phyloP scores from a whole-genome alignment of 192 early-diverging fungal species.

The Dispira parvispora region DNA sequence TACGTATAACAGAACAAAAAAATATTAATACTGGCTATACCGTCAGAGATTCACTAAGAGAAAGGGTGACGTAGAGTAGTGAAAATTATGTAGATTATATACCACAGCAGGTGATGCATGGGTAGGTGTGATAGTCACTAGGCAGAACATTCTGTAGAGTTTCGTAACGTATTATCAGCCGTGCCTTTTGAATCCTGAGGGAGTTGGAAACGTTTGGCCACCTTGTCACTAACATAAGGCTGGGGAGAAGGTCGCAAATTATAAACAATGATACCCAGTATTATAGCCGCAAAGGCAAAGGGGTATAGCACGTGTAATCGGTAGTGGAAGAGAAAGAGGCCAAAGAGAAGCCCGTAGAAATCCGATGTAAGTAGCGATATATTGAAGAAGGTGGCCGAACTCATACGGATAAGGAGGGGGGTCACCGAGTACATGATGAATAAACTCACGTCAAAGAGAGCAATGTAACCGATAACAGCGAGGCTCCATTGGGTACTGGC shows the following conservation, averaged over 20 bases:
- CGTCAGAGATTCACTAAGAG: no score
- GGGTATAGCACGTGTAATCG: slow-evolving; percentile 41
- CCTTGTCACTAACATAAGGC: slow-evolving; percentile 23
- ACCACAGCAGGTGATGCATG: no score
- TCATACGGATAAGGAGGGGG: slow-evolving; percentile 52
- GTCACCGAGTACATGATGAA: slow-evolving; percentile 51
- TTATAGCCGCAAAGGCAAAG: slow-evolving; percentile 45
- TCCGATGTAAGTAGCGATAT: slow-evolving; percentile 60
- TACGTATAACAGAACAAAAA: no score
- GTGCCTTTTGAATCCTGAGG: not conserved
- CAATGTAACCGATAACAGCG: slow-evolving; percentile 36
- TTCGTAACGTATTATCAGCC: no score
- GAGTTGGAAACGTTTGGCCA: not conserved
- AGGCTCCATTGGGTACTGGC: slow-evolving; percentile 26
- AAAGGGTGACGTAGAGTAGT: no score
- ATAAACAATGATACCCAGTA: slow-evolving; percentile 49
- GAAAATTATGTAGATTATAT: no score
- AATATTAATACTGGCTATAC: no score
- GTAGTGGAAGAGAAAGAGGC: slow-evolving; percentile 46
- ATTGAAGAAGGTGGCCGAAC: slow-evolving; percentile 62
- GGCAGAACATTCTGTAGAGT: no score
- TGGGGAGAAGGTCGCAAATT: slow-evolving; percentile 37
- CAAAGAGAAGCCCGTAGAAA: slow-evolving; percentile 64
- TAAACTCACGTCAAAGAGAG: slow-evolving; percentile 49
- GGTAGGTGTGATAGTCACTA: no score